phyloP scores from a whole-genome alignment of 1,284 basidiomycete genomes.

The Trichosporon sp. region DNA sequence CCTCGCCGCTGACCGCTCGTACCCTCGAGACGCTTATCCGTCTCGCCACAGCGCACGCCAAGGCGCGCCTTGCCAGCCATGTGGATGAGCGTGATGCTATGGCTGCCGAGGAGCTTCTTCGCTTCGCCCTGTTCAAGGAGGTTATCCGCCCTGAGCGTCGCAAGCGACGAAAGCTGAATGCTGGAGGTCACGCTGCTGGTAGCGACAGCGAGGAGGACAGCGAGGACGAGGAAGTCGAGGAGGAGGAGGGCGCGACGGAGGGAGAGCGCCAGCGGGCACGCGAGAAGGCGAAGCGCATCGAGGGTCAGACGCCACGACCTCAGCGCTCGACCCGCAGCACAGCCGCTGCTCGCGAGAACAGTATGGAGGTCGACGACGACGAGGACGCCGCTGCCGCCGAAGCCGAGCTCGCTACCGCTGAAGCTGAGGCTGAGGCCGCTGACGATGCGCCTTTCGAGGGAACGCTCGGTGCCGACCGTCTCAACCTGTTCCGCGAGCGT shows the following conservation, averaged over 20 bases:
- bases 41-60: conserved; percentile 95
- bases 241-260: conserved; percentile 29
- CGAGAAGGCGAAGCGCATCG: conserved; percentile 54
- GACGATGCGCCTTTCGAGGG: conserved; percentile 18
- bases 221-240: conserved; percentile 50
- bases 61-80: conserved; percentile 79
- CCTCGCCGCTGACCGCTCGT: conserved; percentile 94
- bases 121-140: conserved; percentile 97
- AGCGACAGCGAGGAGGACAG: conserved; percentile 55
- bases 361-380: conserved; percentile 24
- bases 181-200: conserved; percentile 55
- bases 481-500: conserved; percentile 70
- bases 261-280: conserved; percentile 42
- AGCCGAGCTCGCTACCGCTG: conserved; percentile 21
- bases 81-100: conserved; percentile 84
- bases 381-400: conserved; percentile 29
- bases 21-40: conserved; percentile 98
- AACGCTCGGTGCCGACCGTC: conserved; percentile 53
- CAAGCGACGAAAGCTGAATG: conserved; percentile 73
- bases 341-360: conserved; percentile 5
- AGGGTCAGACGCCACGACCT: conserved; percentile 15
- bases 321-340: neutral
- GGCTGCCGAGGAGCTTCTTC: conserved; percentile 89
- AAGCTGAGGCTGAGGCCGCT: conserved; percentile 23
- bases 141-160: conserved; percentile 72